phyloP scores from a whole-genome alignment of 768 basidiomycete genomes.

The Pleurotus ostreatus region DNA sequence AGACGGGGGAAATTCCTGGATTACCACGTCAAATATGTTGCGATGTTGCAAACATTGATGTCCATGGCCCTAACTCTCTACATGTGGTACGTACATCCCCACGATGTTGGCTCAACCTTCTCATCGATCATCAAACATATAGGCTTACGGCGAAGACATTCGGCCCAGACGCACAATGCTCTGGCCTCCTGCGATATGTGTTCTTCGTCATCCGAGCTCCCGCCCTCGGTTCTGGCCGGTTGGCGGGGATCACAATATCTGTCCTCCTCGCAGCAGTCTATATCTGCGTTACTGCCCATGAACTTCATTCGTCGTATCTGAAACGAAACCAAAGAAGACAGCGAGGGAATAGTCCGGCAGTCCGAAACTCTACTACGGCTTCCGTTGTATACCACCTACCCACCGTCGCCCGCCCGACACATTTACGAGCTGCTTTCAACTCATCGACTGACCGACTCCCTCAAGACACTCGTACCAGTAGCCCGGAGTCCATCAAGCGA shows the following conservation, averaged over 20 bases:
- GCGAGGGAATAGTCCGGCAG: background rate
- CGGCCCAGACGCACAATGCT: constrained; percentile 23
- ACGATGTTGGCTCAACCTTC: too few relatives aligned
- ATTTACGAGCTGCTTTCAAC: background rate
- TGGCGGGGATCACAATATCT: constrained; percentile 26
- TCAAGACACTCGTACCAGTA: background rate
- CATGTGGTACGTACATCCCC: constrained; percentile 25
- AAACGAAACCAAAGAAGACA: constrained; percentile 12
- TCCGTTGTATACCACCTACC: background rate
- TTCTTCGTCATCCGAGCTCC: constrained; percentile 28
- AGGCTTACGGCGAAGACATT: constrained; percentile 28
- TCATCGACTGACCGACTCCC: background rate
- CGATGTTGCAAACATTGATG: constrained; percentile 33
- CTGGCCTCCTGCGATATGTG: constrained; percentile 26
- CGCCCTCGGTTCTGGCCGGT: constrained; percentile 27
- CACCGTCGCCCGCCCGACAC: background rate
- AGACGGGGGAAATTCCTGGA: constrained; percentile 16
- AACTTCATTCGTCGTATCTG: constrained; percentile 25
- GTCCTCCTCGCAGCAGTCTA: constrained; percentile 27
- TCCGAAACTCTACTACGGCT: background rate
- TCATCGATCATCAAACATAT: background rate
- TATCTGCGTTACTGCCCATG: constrained; percentile 27
- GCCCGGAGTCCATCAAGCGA: background rate
- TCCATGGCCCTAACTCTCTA: constrained; percentile 35
- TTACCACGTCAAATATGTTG: constrained; percentile 32